Conservation (phyloP, 192 early-diverging fungal genomes). For the Oehlia diaphana region DNA sequence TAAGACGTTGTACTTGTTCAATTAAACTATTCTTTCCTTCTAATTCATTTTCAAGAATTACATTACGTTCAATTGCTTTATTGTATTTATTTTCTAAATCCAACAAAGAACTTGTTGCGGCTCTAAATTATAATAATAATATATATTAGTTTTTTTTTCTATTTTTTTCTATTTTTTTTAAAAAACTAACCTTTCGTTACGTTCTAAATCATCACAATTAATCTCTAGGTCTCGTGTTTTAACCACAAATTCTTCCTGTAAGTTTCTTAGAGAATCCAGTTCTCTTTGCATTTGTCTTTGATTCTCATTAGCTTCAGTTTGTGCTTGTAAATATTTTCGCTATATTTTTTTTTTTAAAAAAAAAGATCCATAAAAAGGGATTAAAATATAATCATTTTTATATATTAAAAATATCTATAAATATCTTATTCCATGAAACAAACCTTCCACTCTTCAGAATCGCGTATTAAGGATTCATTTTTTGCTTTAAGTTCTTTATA, state of each 20-base stretch:
- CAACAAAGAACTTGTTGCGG: conserved; percentile 63
- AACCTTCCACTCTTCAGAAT: conserved; percentile 74
- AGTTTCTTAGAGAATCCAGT: conserved; percentile 67
- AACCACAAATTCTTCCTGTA: conserved; percentile 69
- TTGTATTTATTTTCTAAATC: conserved; percentile 73
- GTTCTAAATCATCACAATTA: conserved; percentile 78
- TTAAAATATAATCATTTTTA: too few relatives aligned
- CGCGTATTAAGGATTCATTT: conserved; percentile 63
- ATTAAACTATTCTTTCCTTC: conserved; percentile 65
- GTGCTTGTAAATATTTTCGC: conserved; percentile 60
- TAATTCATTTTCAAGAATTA: conserved; percentile 66
- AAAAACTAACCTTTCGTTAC: conserved; percentile 63
- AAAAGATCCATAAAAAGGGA: neutral
- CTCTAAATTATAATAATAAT: conserved; percentile 44
- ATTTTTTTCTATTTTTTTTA: too few relatives aligned
- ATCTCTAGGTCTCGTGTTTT: conserved; percentile 74
- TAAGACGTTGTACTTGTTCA: conserved; percentile 74
- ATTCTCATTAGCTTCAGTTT: conserved; percentile 65
- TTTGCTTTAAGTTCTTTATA: conserved; percentile 63
- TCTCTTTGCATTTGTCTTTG: conserved; percentile 73
- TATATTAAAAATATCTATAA: too few relatives aligned
- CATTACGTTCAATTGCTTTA: conserved; percentile 68
- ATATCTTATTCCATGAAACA: neutral
- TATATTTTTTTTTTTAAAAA: too few relatives aligned
- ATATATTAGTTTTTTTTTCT: too few relatives aligned